Evolutionary conservation across 2,329 filamentous ascomycete species (phyloP), one percentile per base, ranked within the genome.

Genomic region (Plenodomus biglobosus): DNA sequence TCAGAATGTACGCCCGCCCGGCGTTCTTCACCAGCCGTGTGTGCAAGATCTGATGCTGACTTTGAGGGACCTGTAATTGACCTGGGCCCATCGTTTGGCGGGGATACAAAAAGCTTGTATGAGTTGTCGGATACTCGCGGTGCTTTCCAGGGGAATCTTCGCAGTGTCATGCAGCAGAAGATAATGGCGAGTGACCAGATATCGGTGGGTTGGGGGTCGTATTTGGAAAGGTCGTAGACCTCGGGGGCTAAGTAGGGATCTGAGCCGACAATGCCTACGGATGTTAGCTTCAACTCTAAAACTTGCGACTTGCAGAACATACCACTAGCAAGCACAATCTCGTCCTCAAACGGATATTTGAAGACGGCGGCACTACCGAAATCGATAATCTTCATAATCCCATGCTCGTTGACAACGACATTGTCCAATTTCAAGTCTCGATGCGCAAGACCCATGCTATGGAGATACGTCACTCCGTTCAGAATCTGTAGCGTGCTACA

Each of bases 311-410:
- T 19, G 20, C 32, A 43, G 24, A 6, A 64, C 86, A 75, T 75
- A 94, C 90, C 91, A 69, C 84, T 86, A 32, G 91, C 88, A 38
- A 86, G 78, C 13, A 94, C 89, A 48, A 92, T 84, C 43, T 90
- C 90, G 57, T 86, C 91, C 74, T 99, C 94, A 66, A 99, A 97
- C 0, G 94, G 94, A 78, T 99, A 99, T 64, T 89, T 86, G 76
- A 96, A 99, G 35, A 99, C 92, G 58, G 94, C 92, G 0, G 94
- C 92, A 75, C 92, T 97, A 20, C 94, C 94, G 73, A 99, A 99
- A 72, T 99, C 94, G 65, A 99, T 99, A 56, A 99, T 88, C 74
- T 99, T 99, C 91, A 99, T 96, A 62, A 99, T 97, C 2, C 94
- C 94, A 65, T 88, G 84, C 66, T 95, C 89, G 67, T 92, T 97